Evolutionary conservation across 1,284 basidiomycete genomes (phyloP), one percentile per base, ranked within the genome.

Genomic region (Takashimella koratensis): DNA sequence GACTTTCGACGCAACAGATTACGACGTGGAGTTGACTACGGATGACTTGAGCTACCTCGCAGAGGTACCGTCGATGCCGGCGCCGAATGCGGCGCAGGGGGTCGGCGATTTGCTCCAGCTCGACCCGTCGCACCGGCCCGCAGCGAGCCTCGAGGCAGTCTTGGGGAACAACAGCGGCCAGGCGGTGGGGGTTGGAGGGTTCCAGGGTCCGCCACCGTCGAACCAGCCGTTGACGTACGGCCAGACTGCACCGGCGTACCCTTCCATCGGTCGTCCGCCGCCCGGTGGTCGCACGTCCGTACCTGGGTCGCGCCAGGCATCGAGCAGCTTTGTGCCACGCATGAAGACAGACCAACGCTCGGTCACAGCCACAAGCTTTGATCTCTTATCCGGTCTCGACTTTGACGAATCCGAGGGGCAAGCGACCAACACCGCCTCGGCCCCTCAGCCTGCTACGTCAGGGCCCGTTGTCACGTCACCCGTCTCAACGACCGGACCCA

Each of bases 1-100:
- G 23, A 46, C 30, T 19, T 21, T 0, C 24, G 20, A 11, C 22
- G 44, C 21, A 27, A 36, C 22, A 43, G 49, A 60, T 26, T 39
- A 70, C 47, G 74, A 74, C 41, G 52, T 76, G 11, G 68, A 74
- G 53, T 60, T 77, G 3, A 63, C 68, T 11, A 59, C 64, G 3
- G 71, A 71, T 51, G 75, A 76, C 50, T 75, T 77, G 41, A 66
- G 68, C 0, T 77, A 73, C 57, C 59, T 77, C 6, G 62, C 64
- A 10, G 70, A 77, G 45, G 71, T 77, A 0, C 74, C 74, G 1
- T 66, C 73, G 2, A 53, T 72, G 49, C 45, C 62, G 5, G 39
- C 50, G n/a, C 61, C 50, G 5, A 53, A 52, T 16, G 43, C 48
- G 2, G 63, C 63, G 23, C 44, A 50, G n/a, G 68, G 63, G 4